Percentiles rank a stretch among this genome's conserved stretches.
Conservation (phyloP, 306 rosid genomes). For the Casuarina equisetifolia region DNA sequence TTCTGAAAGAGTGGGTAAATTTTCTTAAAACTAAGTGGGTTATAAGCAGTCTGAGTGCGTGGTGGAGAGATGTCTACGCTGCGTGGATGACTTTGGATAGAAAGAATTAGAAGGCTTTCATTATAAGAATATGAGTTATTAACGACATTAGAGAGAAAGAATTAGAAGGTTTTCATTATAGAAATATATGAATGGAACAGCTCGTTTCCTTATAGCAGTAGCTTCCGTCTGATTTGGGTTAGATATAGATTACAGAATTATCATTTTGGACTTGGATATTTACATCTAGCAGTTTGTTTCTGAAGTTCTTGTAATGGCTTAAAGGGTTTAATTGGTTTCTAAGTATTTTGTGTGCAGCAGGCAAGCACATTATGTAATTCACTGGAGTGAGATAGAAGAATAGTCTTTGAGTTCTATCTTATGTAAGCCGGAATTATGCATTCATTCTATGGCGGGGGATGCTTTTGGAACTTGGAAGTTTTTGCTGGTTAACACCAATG, state of each 20-base stretch:
- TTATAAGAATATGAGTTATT: too few species aligned
- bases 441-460: not conserved
- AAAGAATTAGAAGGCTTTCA: too few species aligned
- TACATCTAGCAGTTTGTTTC: not conserved
- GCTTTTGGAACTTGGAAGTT: too few species aligned
- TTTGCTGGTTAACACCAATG: not conserved
- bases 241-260: not conserved
- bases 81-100: too few species aligned
- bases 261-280: not conserved
- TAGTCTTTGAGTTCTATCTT: not conserved
- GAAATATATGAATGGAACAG: not conserved
- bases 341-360: not conserved
- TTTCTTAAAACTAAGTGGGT: not conserved
- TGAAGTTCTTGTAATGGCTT: conserved; percentile 14
- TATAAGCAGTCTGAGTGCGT: not conserved
- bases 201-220: not conserved
- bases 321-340: not conserved
- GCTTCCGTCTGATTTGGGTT: not conserved
- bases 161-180: too few species aligned
- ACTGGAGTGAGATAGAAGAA: not conserved
- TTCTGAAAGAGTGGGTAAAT: not conserved
- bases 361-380: not conserved
- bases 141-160: too few species aligned
- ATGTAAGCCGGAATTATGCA: too few species aligned
- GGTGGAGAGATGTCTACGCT: not conserved